Conservation (phyloP, 2,329 filamentous ascomycete genomes). For the Aspergillus sergii region DNA sequence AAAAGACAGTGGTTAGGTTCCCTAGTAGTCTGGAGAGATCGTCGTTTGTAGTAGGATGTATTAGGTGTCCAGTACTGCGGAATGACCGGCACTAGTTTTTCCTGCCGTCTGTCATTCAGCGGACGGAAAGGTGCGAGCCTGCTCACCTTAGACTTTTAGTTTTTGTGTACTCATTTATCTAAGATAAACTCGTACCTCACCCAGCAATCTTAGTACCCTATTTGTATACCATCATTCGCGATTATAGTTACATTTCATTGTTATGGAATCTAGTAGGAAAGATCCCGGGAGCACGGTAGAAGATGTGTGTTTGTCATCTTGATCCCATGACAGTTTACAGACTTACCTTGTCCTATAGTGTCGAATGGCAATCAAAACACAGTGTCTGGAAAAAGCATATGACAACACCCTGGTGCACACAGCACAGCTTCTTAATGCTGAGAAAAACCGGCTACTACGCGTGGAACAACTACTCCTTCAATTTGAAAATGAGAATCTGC, state of each 20-base stretch:
- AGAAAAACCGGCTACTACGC: conserved; percentile 70
- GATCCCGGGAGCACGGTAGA: conserved; percentile 17
- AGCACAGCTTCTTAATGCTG: conserved; percentile 71
- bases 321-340: not conserved
- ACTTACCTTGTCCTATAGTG: conserved; percentile 22
- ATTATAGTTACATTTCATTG: conserved; percentile 1
- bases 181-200: not conserved
- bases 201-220: not conserved
- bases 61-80: conserved; percentile 17
- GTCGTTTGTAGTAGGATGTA: not conserved
- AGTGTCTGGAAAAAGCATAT: conserved; percentile 69
- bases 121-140: not conserved
- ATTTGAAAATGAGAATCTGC: conserved; percentile 71
- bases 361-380: conserved; percentile 55
- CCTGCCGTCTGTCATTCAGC: not conserved
- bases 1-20: not conserved
- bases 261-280: conserved; percentile 11
- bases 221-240: not conserved
- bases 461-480: conserved; percentile 71
- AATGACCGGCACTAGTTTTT: conserved; percentile 9
- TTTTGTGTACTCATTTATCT: not conserved
- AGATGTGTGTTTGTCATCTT: conserved; percentile 27
- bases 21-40: not conserved
- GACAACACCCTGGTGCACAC: conserved; percentile 66
- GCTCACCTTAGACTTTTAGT: not conserved